Base-by-base conservation (phyloP, 2,329 filamentous ascomycete species). In the Scedosporium dehoogii region DNA sequence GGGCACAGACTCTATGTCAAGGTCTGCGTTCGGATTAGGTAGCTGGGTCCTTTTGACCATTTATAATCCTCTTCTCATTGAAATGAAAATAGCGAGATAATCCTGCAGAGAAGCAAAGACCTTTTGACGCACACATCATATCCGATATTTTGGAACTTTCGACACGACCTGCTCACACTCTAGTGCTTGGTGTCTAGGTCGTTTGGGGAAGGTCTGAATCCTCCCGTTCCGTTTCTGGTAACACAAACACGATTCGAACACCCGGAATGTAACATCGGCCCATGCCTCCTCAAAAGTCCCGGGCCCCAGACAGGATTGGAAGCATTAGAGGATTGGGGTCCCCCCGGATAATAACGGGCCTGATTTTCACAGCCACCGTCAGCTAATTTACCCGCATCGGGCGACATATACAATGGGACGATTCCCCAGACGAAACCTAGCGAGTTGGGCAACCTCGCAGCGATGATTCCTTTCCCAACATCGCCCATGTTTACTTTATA, bases 231-330 rank as follows among this genome's bases (percentile, higher is more conserved):
- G 4, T 21, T 48, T n/a, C 44, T 48, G 44, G 44, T 21, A n/a
- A 48, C 44, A n/a, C n/a, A n/a, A 7, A 21, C 16, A 10, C n/a
- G 18, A 48, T 48, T 21, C 9, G 9, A 18, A 18, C 44, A 7
- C n/a, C n/a, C 44, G 44, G 44, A 48, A 48, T 55, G 51, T 55
- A 55, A 55, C 51, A 55, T 55, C 51, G 51, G 18, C 51, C 51
- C 51, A 55, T 23, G 51, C 6, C 51, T 14, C 23, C 21, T 55
- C 51, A 55, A 55, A 55, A 55, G 51, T 55, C 51, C 51, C 51
- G 18, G 18, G 21, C 44, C 44, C n/a, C 44, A 23, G 21, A 21
- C 44, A 48, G 21, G n/a, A 48, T n/a, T n/a, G 21, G 44, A 21
- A 48, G 14, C 44, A 46, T 46, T 21, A 16, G 18, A 18, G 1